Evolutionary conservation across 805 yeast genomes (phyloP).

Genomic region (Debaryomyces hansenii): DNA sequence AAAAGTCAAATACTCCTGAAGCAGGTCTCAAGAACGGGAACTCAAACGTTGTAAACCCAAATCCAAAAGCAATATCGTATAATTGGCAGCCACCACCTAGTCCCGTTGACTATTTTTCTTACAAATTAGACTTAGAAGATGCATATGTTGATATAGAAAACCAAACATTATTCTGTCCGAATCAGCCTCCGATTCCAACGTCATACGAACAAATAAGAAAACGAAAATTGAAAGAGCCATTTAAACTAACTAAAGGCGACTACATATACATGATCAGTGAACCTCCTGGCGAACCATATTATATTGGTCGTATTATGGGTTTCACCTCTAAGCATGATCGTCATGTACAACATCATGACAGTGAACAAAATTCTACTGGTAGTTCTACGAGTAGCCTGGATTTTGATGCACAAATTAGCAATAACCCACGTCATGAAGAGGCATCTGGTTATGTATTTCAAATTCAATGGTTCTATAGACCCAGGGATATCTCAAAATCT

Average conservation of each 20-base stretch:
- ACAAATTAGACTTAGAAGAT: conserved; percentile 38
- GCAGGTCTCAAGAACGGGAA: conserved; percentile 3
- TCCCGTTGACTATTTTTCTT: conserved; percentile 41
- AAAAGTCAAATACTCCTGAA: background rate
- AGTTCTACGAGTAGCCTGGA: background rate
- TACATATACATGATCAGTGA: conserved; percentile 82
- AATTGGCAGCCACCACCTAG: conserved; percentile 53
- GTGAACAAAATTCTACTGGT: background rate
- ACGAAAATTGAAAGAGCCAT: conserved; percentile 22
- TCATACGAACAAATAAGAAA: conserved; percentile 6
- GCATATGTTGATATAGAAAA: conserved; percentile 41
- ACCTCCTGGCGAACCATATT: conserved; percentile 94
- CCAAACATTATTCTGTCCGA: conserved; percentile 40
- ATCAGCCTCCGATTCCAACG: conserved; percentile 18
- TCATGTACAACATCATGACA: background rate
- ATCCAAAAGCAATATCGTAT: conserved; percentile 27
- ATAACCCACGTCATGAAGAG: conserved; percentile 2
- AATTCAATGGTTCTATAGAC: conserved; percentile 90
- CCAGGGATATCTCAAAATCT: conserved; percentile 74
- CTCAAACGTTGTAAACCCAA: background rate
- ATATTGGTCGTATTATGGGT: conserved; percentile 81
- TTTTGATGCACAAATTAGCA: background rate
- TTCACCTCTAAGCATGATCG: conserved; percentile 37
- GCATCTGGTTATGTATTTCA: conserved; percentile 60
- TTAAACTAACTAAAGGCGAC: conserved; percentile 53